Base-by-base conservation (phyloP, 2,329 filamentous ascomycete genomes). In the Neopestalotiopsis sp. region DNA sequence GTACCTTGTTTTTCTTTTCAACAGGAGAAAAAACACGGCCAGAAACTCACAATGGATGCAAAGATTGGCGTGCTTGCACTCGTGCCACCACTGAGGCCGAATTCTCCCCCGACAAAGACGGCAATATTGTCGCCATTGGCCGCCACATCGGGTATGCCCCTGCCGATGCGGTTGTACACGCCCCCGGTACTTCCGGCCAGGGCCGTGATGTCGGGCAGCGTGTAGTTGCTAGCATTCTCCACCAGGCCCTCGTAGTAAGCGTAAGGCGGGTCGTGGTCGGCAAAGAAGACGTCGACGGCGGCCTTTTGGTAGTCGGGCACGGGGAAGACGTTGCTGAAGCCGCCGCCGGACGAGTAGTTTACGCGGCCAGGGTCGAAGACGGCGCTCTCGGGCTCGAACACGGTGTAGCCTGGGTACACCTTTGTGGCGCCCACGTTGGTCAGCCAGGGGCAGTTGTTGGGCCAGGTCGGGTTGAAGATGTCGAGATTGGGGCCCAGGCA, bases 391-490 rank as follows among this genome's bases (percentile, higher is more conserved):
- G 71, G 69, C 58, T 73, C 70, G 17, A 61, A 71, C 17, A 73
- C 71, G 3, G 71, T 72, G 32, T 69, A 67, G 1, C 70, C 70
- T 12, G 61, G 65, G 42, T 70, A 71, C 14, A 74, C 70, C 69
- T 74, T 65, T 13, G 72, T 74, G n/a, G 70, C 70, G 13, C 85
- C 84, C 7, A 86, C 83, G 4, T 80, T 78, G 2, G 83, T 84
- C 5, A 86, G 79, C 75, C 83, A 88, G 1, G 86, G 85, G 67
- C 85, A 88, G 61, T 78, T 80, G 0, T 80, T 81, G 34, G 85
- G 84, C 72, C 84, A 86, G 9, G 79, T 77, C 0, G 85, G 84
- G 34, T 80, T 80, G 75, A 85, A 87, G 38, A 82, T 80, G 32
- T 76, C 78, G 32, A 73, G 71, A 0, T 79, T 76, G 12, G 78